A percentile compares a stretch with the other conserved stretches of the same genome.
Conservation (phyloP, 2,329 filamentous ascomycete genomes). For the Cladophialophora psammophila region DNA sequence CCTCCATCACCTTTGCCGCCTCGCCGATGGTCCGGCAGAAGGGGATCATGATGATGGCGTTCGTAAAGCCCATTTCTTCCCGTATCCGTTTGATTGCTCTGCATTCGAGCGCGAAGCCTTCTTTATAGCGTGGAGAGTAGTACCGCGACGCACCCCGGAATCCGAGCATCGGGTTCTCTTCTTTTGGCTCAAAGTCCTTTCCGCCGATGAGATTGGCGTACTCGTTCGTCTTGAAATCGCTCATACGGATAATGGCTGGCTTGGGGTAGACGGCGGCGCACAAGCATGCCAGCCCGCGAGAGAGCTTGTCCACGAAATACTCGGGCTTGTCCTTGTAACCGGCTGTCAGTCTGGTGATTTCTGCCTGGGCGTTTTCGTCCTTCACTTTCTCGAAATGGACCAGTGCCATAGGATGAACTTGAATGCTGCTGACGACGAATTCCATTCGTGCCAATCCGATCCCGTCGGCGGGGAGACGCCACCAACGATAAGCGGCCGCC, state of each 20-base stretch:
- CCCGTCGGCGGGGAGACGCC: constrained; percentile 49
- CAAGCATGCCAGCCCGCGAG: constrained; percentile 48
- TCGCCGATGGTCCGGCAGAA: constrained; percentile 14
- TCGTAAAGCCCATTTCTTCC: constrained; percentile 49
- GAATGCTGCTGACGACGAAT: constrained; percentile 16
- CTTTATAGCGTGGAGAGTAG: constrained; percentile 50
- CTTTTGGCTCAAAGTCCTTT: constrained; percentile 49
- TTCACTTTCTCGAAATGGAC: constrained; percentile 13
- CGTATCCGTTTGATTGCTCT: constrained; percentile 49
- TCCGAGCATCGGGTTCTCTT: constrained; percentile 54
- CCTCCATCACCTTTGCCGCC: constrained; percentile 10
- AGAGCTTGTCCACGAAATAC: constrained; percentile 50
- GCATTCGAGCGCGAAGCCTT: constrained; percentile 52
- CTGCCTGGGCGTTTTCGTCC: constrained; percentile 39
- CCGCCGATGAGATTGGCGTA: constrained; percentile 52
- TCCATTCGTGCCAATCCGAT: constrained; percentile 54
- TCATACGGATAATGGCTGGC: constrained; percentile 51
- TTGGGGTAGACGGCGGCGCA: constrained; percentile 50
- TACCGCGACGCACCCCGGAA: constrained; percentile 53
- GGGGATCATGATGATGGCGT: constrained; percentile 32
- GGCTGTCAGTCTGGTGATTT: constrained; percentile 44
- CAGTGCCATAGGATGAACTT: constrained; percentile 13
- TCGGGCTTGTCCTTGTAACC: constrained; percentile 48
- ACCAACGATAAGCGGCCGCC: constrained; percentile 50
- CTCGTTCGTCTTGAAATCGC: constrained; percentile 54